These are phyloP conservation scores for Suhomyces bolitotheri DNA, from an alignment of 1,139 yeast genomes.

Conservation along the genomic window DNA sequence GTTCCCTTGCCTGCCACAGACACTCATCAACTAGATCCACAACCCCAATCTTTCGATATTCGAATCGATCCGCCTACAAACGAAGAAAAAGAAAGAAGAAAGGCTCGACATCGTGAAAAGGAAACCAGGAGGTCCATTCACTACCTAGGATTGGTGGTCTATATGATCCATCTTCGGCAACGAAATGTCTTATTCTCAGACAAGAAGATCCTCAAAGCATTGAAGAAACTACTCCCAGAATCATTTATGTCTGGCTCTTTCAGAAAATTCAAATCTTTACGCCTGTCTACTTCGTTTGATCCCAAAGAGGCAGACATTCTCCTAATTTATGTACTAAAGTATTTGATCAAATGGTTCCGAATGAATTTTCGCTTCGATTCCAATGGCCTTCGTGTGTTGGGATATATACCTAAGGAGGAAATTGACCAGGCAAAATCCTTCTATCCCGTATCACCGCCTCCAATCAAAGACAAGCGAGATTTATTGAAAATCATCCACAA, in stretches of 20 bases:
- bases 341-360: constrained; percentile 41
- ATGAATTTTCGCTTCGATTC: constrained; percentile 34
- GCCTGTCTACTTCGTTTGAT: background rate
- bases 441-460: constrained; percentile 23
- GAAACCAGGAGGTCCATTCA: constrained; percentile 22
- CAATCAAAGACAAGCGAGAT: constrained; percentile 17
- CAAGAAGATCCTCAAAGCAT: constrained; percentile 21
- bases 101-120: constrained; percentile 7
- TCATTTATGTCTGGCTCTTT: constrained; percentile 17
- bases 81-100: constrained; percentile 2
- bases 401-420: constrained; percentile 25
- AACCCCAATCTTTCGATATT: constrained; percentile 5
- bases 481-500: constrained; percentile 23
- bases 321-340: constrained; percentile 35
- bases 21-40: no score
- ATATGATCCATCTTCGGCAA: constrained; percentile 25
- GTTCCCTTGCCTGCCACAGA: constrained; percentile 14
- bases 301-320: constrained; percentile 22
- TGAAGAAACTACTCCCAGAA: constrained; percentile 32
- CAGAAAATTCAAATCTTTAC: constrained; percentile 17
- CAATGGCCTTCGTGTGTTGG: constrained; percentile 38
- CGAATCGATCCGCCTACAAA: constrained; percentile 4
- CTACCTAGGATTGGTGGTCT: constrained; percentile 28
- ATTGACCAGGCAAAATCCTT: constrained; percentile 16
- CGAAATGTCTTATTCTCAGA: constrained; percentile 29